Percentiles rank a stretch among this genome's conserved stretches.
Evolutionary conservation across 1,139 yeast species (phyloP).

Genomic region (Casaregolazyma lundiana): DNA sequence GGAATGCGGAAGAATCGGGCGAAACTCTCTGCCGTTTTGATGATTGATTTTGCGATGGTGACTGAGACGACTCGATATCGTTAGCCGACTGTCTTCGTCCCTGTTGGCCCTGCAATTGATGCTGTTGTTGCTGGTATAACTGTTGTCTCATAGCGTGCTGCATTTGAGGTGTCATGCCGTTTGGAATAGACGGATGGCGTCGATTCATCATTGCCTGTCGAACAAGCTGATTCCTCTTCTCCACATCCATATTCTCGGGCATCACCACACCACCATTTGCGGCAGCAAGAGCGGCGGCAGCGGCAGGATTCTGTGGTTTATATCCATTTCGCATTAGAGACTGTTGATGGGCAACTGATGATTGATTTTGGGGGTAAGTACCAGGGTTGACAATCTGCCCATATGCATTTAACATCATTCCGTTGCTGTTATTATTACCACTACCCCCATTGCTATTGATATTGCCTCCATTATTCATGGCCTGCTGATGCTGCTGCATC

Average conservation of each 20-base stretch:
- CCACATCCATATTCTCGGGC: conserved; percentile 27
- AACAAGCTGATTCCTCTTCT: conserved; percentile 26
- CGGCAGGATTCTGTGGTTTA: conserved; percentile 18
- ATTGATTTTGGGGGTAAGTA: conserved; percentile 15
- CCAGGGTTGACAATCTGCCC: conserved; percentile 23
- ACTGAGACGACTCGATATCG: conserved; percentile 23
- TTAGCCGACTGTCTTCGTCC: conserved; percentile 15
- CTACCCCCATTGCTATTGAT: conserved; percentile 1
- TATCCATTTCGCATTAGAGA: conserved; percentile 17
- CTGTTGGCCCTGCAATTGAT: conserved; percentile 27
- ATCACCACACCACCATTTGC: conserved; percentile 18
- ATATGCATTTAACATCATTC: conserved; percentile 18
- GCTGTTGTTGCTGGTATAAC: conserved; percentile 20
- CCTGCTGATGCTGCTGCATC: conserved; percentile 26
- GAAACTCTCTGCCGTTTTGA: conserved; percentile 36
- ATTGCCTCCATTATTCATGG: conserved; percentile 19
- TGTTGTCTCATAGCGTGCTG: conserved; percentile 28
- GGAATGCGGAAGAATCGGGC: conserved; percentile 32
- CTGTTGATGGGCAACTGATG: conserved; percentile 18
- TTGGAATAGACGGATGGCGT: conserved; percentile 20
- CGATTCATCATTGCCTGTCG: conserved; percentile 27
- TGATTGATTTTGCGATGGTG: conserved; percentile 30
- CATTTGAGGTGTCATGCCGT: conserved; percentile 20
- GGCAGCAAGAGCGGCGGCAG: conserved; percentile 16
- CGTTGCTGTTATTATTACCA: conserved; percentile 5